Percentiles rank a stretch among this genome's conserved stretches.
Conservation (phyloP, 805 yeast species). For the Tanozyma kutaoensis region DNA sequence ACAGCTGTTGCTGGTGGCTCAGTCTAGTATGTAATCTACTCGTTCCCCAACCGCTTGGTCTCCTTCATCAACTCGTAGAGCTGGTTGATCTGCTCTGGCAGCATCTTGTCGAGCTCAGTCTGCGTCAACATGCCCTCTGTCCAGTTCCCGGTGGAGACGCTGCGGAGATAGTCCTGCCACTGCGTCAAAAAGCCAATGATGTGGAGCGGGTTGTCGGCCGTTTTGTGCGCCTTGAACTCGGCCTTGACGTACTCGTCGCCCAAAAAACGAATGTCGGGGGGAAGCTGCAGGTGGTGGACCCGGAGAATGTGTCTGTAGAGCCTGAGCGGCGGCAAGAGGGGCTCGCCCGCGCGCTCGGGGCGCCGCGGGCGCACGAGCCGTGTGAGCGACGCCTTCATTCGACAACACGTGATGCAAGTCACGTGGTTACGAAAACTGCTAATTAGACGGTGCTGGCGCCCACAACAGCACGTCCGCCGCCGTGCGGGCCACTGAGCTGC, state of each 20-base stretch:
- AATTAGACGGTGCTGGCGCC: too few relatives aligned
- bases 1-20: too few relatives aligned
- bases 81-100: constrained; percentile 84
- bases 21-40: too few relatives aligned
- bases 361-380: constrained; percentile 26
- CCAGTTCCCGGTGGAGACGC: constrained; percentile 37
- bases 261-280: constrained; percentile 53
- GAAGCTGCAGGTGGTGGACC: constrained; percentile 57
- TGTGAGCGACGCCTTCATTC: constrained; percentile 27
- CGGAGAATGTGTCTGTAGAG: constrained; percentile 73
- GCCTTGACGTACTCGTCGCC: constrained; percentile 86
- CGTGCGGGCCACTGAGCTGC: too few relatives aligned
- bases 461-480: too few relatives aligned
- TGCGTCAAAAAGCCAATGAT: constrained; percentile 86
- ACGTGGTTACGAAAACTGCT: too few relatives aligned
- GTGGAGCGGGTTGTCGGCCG: constrained; percentile 79
- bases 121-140: constrained; percentile 37
- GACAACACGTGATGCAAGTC: too few relatives aligned
- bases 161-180: constrained; percentile 79
- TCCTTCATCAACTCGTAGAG: constrained; percentile 68
- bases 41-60: constrained; percentile 26
- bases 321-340: constrained; percentile 69
- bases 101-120: constrained; percentile 64
- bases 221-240: constrained; percentile 78
- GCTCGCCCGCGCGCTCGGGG: constrained; percentile 21